Base-by-base conservation (phyloP, 2,329 filamentous ascomycete species). In the Paraconiothyrium sp. region DNA sequence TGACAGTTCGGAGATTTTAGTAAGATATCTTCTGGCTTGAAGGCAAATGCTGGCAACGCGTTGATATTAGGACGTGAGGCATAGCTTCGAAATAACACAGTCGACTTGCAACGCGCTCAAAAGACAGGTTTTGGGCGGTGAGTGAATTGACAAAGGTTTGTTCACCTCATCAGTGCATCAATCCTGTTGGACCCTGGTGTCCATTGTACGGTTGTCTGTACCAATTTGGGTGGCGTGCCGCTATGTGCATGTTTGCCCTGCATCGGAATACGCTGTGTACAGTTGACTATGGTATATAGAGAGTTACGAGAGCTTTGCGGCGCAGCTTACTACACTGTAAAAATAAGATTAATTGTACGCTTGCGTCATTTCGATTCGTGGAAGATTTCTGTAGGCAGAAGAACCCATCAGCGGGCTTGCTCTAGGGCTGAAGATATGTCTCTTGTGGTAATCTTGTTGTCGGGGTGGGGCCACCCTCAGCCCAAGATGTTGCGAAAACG, bases 381-480 rank as follows among this genome's bases (percentile, higher is more conserved):
- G 50, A 43, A 43, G 4, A 43, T 30, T 43, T n/a, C 20, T 43
- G 3, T 32, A 37, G 50, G 35, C 35, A 43, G 35, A 32, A 43
- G 37, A 27, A 54, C 6, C n/a, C n/a, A 37, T 16, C 50, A 54
- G 35, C 14, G 32, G 22, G 37, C 24, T 54, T 54, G 24, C 24
- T 27, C 24, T 20, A 54, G 50, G 50, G 37, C 37, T 54, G 49
- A 52, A 41, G 34, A 41, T 22, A n/a, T 41, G 30, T 43, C 37
- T 30, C 14, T 20, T 3, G 37, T 35, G 10, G 37, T 54, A 22
- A 46, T 27, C 4, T 13, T 22, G 37, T 46, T 34, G 10, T 46
- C 8, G 39, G 13, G 27, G 46, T 44, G 39, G 52, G 37, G 39
- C 52, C 51, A 54, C 51, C 39, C 39, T 55, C 30, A 46, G 52